Evolutionary conservation across 2,329 filamentous ascomycete genomes (phyloP), one percentile per base, ranked within the genome.

Genomic region (Fusarium sp.): DNA sequence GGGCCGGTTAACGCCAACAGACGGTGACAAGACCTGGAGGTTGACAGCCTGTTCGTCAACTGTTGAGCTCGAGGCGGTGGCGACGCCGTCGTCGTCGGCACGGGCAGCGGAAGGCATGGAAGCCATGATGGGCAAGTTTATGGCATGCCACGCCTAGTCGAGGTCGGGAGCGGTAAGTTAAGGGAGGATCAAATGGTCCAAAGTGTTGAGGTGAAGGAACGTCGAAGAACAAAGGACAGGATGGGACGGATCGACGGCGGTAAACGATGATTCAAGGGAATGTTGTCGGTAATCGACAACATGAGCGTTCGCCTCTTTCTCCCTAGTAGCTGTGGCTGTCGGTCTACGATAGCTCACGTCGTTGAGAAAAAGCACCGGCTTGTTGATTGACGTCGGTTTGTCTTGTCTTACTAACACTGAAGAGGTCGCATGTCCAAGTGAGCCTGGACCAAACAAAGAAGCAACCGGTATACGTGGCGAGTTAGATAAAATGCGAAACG

Each of bases 1-100:
- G 13, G 82, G 82, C 19, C 79, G 77, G 47, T 78, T 80, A 11
- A 86, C 82, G 32, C 80, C 81, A 45, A 80, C 75, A 12, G 85
- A 87, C 5, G 86, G 86, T 58, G 86, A 88, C 36, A 88, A 71
- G 56, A 89, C 77, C 60, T 86, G 81, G 46, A 89, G 77, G 55
- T 82, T 86, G 72, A 88, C 81, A 32, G 76, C 75, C 48, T 78
- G 75, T 61, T 74, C 68, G 13, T 75, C 72, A 31, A 69, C 62
- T 32, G 71, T 65, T 53, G 60, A 64, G 67, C 49, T 32, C 7
- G 61, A 42, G 28, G 51, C 25, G 34, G 44, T 26, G 22, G 55
- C n/a, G 36, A 41, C 26, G 38, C 43, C 48, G 42, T 70, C 56
- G 34, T 61, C 61, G 50, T 70, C 70, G 41, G 72, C 58, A 53